phyloP scores from a whole-genome alignment of 768 basidiomycete genomes.

The Fistulinella prunicolor region DNA sequence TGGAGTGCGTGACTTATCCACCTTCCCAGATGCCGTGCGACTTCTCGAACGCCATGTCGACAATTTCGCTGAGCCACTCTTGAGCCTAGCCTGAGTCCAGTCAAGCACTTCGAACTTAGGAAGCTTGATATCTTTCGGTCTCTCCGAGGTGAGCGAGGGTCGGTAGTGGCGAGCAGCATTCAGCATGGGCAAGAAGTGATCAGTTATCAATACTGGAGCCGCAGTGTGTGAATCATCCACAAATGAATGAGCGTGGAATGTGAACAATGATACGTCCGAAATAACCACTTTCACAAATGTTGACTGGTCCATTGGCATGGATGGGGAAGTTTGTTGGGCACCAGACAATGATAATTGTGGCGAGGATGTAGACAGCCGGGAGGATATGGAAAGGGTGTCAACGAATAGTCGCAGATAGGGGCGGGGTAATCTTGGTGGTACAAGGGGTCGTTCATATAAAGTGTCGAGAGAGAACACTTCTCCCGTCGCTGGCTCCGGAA shows the following conservation, averaged over 20 bases:
- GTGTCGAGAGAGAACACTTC: conserved; percentile 18
- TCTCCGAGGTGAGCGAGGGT: conserved; percentile 31
- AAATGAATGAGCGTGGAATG: conserved; percentile 36
- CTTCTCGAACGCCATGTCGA: conserved; percentile 61
- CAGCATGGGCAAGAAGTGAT: conserved; percentile 60
- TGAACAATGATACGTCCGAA: conserved; percentile 57
- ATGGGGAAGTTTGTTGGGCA: conserved; percentile 1
- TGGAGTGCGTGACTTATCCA: conserved; percentile 18
- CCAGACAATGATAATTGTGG: conserved; percentile 4
- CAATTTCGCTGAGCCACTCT: conserved; percentile 46
- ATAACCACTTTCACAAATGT: conserved; percentile 20
- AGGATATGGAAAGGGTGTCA: conserved; percentile 32
- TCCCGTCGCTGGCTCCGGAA: conserved; percentile 30
- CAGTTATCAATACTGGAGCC: conserved; percentile 72
- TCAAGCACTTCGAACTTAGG: conserved; percentile 60
- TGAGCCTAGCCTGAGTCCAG: conserved; percentile 52
- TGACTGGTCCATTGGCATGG: not conserved
- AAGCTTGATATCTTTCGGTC: conserved; percentile 30
- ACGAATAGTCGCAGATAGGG: conserved; percentile 56
- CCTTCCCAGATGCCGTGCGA: conserved; percentile 19
- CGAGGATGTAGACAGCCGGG: conserved; percentile 9
- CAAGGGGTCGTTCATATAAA: conserved; percentile 61
- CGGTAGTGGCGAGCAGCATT: conserved; percentile 47
- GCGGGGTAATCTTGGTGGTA: conserved; percentile 47
- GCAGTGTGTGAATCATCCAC: conserved; percentile 32